Evolutionary conservation across 805 yeast species (phyloP).

Genomic region (Dipodascopsis tothii): DNA sequence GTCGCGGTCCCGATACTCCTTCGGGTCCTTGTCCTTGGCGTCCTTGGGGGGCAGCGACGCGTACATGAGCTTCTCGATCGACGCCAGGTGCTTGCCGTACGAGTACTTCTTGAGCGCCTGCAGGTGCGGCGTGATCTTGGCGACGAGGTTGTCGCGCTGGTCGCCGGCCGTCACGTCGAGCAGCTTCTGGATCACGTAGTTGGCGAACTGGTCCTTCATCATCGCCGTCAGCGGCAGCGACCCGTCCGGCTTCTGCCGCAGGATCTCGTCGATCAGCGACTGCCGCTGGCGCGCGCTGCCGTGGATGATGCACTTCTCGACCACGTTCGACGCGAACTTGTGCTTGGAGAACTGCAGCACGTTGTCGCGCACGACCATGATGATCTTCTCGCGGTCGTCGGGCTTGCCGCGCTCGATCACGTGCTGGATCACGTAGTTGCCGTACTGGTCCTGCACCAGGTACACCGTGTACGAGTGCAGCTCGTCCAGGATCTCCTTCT

Average conservation of each 20-base stretch:
- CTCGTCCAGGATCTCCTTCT: conserved; percentile 58
- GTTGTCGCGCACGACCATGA: conserved; percentile 59
- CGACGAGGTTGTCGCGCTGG: conserved; percentile 62
- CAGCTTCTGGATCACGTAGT: conserved; percentile 90
- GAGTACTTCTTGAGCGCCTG: conserved; percentile 60
- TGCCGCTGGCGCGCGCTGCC: conserved; percentile 60
- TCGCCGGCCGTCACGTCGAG: conserved; percentile 71
- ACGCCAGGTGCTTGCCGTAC: conserved; percentile 60
- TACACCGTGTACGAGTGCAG: conserved; percentile 63
- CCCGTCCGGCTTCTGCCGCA: conserved; percentile 33
- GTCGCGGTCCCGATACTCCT: too few species aligned
- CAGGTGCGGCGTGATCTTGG: conserved; percentile 71
- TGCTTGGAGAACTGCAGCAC: conserved; percentile 85
- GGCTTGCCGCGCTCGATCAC: conserved; percentile 70
- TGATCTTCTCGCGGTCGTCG: conserved; percentile 53
- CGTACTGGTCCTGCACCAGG: conserved; percentile 91
- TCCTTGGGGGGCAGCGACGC: conserved; percentile 2
- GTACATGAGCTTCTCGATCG: conserved; percentile 22
- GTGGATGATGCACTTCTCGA: conserved; percentile 80
- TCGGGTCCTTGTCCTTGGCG: not conserved
- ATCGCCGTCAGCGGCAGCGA: conserved; percentile 52
- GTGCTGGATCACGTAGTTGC: conserved; percentile 95
- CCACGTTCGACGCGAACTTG: conserved; percentile 95
- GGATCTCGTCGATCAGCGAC: conserved; percentile 56
- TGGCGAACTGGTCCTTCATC: conserved; percentile 98